Percentiles rank a stretch among this genome's conserved stretches.
Conservation (phyloP, 768 basidiomycete genomes). For the Mycena filopes region DNA sequence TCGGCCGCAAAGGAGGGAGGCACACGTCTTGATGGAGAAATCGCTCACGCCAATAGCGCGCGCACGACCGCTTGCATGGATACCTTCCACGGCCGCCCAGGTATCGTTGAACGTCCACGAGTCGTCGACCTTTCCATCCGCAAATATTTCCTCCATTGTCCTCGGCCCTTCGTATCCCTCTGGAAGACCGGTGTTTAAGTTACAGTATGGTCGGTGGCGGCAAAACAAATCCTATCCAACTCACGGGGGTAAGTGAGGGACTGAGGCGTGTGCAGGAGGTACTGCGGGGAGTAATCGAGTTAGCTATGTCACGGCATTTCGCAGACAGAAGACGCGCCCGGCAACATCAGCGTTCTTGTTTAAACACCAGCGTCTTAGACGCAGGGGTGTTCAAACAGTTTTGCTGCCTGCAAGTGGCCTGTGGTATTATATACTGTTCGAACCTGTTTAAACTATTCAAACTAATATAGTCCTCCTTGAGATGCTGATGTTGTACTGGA, state of each 20-base stretch:
- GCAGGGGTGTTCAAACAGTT: too few species aligned
- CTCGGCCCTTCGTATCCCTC: constrained; percentile 35
- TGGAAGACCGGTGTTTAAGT: background rate
- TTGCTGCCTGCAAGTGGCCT: too few species aligned
- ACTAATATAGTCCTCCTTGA: too few species aligned
- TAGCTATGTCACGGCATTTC: background rate
- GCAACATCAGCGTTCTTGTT: too few species aligned
- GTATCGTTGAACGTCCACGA: constrained; percentile 51
- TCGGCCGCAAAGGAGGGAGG: background rate
- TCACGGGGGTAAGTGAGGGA: constrained; percentile 44
- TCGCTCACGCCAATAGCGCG: constrained; percentile 69
- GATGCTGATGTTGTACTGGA: too few species aligned
- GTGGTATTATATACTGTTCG: too few species aligned
- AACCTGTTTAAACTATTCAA: too few species aligned
- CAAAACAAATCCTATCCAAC: too few species aligned
- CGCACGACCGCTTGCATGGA: constrained; percentile 57
- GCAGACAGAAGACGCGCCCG: background rate
- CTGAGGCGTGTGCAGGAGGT: constrained; percentile 65
- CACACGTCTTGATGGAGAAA: constrained; percentile 66
- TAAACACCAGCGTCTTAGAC: too few species aligned
- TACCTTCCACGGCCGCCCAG: constrained; percentile 63
- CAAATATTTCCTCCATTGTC: constrained; percentile 45
- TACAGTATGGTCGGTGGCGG: too few species aligned
- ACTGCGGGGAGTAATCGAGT: too few species aligned
- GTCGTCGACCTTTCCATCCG: constrained; percentile 40